A percentile compares a stretch with the other conserved stretches of the same genome.
phyloP scores from a whole-genome alignment of 1,139 yeast genomes.

The Hyphopichia fennica region DNA sequence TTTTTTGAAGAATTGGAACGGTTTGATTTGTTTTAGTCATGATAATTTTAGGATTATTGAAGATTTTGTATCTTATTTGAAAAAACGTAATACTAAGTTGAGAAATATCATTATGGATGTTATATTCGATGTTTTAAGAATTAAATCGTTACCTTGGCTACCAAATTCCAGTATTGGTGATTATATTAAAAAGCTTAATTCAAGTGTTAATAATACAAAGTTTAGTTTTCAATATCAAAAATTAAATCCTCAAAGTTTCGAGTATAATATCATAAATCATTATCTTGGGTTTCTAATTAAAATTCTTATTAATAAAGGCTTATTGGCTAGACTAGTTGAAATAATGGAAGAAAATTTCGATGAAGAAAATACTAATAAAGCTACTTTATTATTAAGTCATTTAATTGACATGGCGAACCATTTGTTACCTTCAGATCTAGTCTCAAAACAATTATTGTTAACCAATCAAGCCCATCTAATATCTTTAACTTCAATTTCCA shows the following conservation, averaged over 20 bases:
- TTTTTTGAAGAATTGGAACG: constrained; percentile 74
- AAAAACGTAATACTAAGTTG: constrained; percentile 54
- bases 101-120: constrained; percentile 71
- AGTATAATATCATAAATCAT: constrained; percentile 46
- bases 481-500: constrained; percentile 6
- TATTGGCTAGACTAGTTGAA: constrained; percentile 49
- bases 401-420: constrained; percentile 55
- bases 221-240: constrained; percentile 7
- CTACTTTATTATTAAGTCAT: constrained; percentile 64
- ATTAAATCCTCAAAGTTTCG: constrained; percentile 11
- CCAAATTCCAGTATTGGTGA: constrained; percentile 35
- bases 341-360: constrained; percentile 50
- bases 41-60: constrained; percentile 57
- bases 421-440: constrained; percentile 47
- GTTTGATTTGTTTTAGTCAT: constrained; percentile 65
- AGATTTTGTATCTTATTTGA: constrained; percentile 62
- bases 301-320: constrained; percentile 55
- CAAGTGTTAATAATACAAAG: constrained; percentile 3
- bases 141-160: constrained; percentile 64
- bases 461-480: constrained; percentile 9
- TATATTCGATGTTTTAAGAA: constrained; percentile 64
- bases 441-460: constrained; percentile 12
- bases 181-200: constrained; percentile 15
- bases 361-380: constrained; percentile 53
- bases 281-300: constrained; percentile 60